Percentiles rank a stretch among this genome's conserved stretches.
Conservation (phyloP, 2,329 filamentous ascomycete genomes). For the Penicillium sp. region DNA sequence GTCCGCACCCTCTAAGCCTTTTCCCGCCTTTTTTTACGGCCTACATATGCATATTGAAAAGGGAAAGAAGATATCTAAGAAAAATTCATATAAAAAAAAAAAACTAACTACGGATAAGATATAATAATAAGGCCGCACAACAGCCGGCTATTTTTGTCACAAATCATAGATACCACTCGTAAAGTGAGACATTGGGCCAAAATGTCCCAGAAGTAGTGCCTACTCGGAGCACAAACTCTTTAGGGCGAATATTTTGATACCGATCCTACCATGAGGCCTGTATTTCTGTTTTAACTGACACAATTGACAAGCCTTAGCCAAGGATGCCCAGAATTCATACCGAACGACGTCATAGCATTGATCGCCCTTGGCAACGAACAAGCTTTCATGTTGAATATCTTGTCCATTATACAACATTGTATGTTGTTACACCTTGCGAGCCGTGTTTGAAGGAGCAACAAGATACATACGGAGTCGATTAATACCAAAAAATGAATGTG, state of each 20-base stretch:
- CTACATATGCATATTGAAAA: not conserved
- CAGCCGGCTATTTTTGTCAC: not conserved
- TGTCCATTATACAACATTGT: not conserved
- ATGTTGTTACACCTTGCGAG: not conserved
- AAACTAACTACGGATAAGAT: not conserved
- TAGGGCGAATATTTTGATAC: not conserved
- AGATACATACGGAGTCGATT: not conserved
- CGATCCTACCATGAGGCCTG: not conserved
- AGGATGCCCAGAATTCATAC: not conserved
- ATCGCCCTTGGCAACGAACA: conserved; percentile 11
- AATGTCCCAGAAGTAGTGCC: no score
- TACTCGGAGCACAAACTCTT: not conserved
- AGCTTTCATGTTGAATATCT: conserved; percentile 3
- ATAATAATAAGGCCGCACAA: not conserved
- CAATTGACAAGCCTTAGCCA: not conserved
- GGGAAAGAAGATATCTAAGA: not conserved
- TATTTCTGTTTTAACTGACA: not conserved
- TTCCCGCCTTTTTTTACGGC: not conserved
- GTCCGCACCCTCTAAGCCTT: not conserved
- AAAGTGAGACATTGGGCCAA: not conserved
- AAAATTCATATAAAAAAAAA: not conserved
- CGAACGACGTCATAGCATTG: not conserved
- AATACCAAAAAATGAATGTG: not conserved
- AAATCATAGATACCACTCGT: not conserved
- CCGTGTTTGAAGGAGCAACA: not conserved